Percentiles rank a stretch among this genome's conserved stretches.
Evolutionary conservation across 2,329 filamentous ascomycete genomes (phyloP).

Genomic region (Colletotrichum tanaceti): DNA sequence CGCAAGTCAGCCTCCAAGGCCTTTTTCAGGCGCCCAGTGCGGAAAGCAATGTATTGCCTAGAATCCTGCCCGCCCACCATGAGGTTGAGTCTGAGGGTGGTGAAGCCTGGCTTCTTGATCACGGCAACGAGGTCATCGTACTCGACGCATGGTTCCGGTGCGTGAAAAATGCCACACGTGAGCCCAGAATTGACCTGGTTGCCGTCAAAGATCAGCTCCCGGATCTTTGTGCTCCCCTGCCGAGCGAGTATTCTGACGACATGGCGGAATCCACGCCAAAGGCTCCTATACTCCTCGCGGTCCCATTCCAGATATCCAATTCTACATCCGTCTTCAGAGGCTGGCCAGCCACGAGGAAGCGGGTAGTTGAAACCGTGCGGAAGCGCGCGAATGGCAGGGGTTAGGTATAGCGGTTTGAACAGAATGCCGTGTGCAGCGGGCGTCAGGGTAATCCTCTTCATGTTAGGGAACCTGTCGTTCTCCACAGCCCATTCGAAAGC

Average conservation of each 20-base stretch:
- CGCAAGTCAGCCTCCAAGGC: slow-evolving; percentile 42
- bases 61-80: slow-evolving; percentile 30
- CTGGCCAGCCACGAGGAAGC: slow-evolving; percentile 49
- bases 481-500: slow-evolving; percentile 50
- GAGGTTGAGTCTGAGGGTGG: slow-evolving; percentile 46
- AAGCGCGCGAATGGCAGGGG: slow-evolving; percentile 56
- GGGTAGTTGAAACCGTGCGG: slow-evolving; percentile 55
- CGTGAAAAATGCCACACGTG: slow-evolving; percentile 48
- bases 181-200: slow-evolving; percentile 48
- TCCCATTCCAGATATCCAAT: slow-evolving; percentile 14
- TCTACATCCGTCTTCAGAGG: background rate
- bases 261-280: slow-evolving; percentile 50
- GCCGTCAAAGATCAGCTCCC: slow-evolving; percentile 51
- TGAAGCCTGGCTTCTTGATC: slow-evolving; percentile 45
- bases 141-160: slow-evolving; percentile 42
- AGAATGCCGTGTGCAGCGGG: slow-evolving; percentile 53
- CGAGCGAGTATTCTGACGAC: slow-evolving; percentile 45
- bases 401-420: slow-evolving; percentile 53
- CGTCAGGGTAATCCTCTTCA: slow-evolving; percentile 54
- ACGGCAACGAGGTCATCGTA: slow-evolving; percentile 44
- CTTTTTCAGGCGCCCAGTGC: slow-evolving; percentile 40
- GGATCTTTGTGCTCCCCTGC: slow-evolving; percentile 40
- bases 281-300: slow-evolving; percentile 39
- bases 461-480: slow-evolving; percentile 47
- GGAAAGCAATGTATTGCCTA: slow-evolving; percentile 32